A percentile compares a stretch with the other conserved stretches of the same genome.
These are phyloP conservation scores for Chaetoscypha palmicola DNA, from an alignment of 2,329 filamentous ascomycete species.

Conservation along the genomic window DNA sequence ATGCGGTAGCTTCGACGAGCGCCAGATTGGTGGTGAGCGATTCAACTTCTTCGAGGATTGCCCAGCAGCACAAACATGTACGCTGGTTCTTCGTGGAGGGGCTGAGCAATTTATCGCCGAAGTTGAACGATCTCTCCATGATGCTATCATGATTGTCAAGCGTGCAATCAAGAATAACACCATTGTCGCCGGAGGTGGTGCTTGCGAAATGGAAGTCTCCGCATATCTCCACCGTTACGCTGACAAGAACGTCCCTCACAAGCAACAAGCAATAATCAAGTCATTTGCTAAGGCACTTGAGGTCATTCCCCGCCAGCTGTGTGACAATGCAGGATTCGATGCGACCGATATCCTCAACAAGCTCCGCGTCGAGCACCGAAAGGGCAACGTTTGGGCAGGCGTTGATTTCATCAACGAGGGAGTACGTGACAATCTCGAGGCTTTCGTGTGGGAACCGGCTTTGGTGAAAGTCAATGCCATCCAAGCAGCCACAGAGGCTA, in stretches of 20 bases:
- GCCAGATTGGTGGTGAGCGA: constrained; percentile 92
- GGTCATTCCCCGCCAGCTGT: constrained; percentile 91
- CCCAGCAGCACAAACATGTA: constrained; percentile 93
- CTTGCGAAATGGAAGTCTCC: constrained; percentile 93
- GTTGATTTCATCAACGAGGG: constrained; percentile 93
- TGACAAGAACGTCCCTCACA: constrained; percentile 85
- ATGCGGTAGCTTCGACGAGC: constrained; percentile 87
- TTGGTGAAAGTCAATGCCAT: constrained; percentile 96
- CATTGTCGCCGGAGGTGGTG: constrained; percentile 93
- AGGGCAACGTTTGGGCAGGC: constrained; percentile 87
- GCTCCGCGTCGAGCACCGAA: constrained; percentile 90
- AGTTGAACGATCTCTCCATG: constrained; percentile 93
- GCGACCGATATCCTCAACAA: constrained; percentile 97
- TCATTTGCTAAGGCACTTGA: constrained; percentile 95
- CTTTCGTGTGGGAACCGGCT: constrained; percentile 95
- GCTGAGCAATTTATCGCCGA: constrained; percentile 99
- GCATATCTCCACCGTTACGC: constrained; percentile 89
- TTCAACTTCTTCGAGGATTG: constrained; percentile 99
- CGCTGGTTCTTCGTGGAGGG: constrained; percentile 85
- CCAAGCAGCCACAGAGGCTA: constrained; percentile 90
- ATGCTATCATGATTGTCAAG: constrained; percentile 99
- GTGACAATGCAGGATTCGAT: constrained; percentile 97
- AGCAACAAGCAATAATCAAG: constrained; percentile 97
- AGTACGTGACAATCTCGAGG: constrained; percentile 87
- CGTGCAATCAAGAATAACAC: constrained; percentile 89